Evolutionary conservation across 352 stramenopile species (phyloP).

Genomic region (Phytophthora pinifolia): DNA sequence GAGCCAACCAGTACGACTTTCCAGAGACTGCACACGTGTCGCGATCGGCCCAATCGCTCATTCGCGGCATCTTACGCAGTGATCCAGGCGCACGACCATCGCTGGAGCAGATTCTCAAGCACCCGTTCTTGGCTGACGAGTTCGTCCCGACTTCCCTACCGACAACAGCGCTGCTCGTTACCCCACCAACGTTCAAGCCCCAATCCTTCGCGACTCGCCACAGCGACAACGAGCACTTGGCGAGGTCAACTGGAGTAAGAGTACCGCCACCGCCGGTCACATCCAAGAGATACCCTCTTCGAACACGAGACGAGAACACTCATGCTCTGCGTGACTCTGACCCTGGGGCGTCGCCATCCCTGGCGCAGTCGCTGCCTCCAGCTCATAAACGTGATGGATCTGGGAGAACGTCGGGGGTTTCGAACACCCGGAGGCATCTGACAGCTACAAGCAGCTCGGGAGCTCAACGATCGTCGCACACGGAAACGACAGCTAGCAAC

Average conservation of each 20-base stretch:
- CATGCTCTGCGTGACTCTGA: slow-evolving; percentile 30
- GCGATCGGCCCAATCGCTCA: slow-evolving; percentile 62
- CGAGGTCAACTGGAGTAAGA: slow-evolving; percentile 23
- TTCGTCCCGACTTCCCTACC: slow-evolving; percentile 57
- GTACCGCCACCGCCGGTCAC: slow-evolving; percentile 21
- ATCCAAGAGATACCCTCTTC: slow-evolving; percentile 40
- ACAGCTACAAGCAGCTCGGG: slow-evolving; percentile 9
- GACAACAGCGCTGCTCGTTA: slow-evolving; percentile 66
- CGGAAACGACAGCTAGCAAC: slow-evolving; percentile 21
- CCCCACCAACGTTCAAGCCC: slow-evolving; percentile 62
- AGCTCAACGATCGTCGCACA: slow-evolving; percentile 2
- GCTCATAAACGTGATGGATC: slow-evolving; percentile 20
- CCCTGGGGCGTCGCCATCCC: slow-evolving; percentile 15
- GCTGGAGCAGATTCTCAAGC: slow-evolving; percentile 71
- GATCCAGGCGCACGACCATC: slow-evolving; percentile 74
- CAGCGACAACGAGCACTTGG: slow-evolving; percentile 27
- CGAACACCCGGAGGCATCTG: slow-evolving; percentile 14
- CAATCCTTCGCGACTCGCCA: slow-evolving; percentile 23
- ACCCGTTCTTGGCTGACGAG: slow-evolving; percentile 75
- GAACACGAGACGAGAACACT: slow-evolving; percentile 38
- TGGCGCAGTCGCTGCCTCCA: slow-evolving; percentile 24
- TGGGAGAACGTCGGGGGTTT: slow-evolving; percentile 7
- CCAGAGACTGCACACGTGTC: slow-evolving; percentile 90
- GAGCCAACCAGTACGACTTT: slow-evolving; percentile 96
- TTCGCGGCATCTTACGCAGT: slow-evolving; percentile 71